Percentiles rank a stretch among this genome's conserved stretches.
Evolutionary conservation across 352 stramenopile species (phyloP).

Genomic region (Globisporangium radiosum): DNA sequence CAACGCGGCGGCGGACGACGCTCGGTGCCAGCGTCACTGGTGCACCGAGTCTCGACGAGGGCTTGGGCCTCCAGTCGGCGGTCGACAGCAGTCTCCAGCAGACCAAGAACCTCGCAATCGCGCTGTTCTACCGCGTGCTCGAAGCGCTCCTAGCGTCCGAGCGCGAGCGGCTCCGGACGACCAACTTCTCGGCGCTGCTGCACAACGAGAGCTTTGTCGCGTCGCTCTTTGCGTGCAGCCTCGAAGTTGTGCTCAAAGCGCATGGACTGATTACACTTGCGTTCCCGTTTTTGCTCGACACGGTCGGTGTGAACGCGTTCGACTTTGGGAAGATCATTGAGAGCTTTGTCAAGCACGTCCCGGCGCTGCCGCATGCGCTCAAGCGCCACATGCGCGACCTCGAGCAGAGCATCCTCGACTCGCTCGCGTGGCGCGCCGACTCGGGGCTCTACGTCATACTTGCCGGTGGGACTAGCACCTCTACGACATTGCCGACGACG

Average conservation of each 20-base stretch:
- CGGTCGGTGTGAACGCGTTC: slow-evolving; percentile 72
- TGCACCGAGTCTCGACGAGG: slow-evolving; percentile 8
- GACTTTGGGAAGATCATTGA: slow-evolving; percentile 85
- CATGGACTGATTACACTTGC: slow-evolving; percentile 82
- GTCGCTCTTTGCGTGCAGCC: slow-evolving; percentile 75
- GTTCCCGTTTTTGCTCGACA: slow-evolving; percentile 75
- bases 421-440: slow-evolving; percentile 59
- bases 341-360: slow-evolving; percentile 82
- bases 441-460: slow-evolving; percentile 71
- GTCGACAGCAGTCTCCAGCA: slow-evolving; percentile 77
- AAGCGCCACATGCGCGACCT: slow-evolving; percentile 85
- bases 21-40: neutral
- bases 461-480: slow-evolving; percentile 6
- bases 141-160: slow-evolving; percentile 71
- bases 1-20: slow-evolving; percentile 21
- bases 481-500: neutral
- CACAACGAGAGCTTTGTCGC: slow-evolving; percentile 78
- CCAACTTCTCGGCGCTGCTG: slow-evolving; percentile 73
- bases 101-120: slow-evolving; percentile 52
- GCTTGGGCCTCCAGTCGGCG: slow-evolving; percentile 22
- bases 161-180: slow-evolving; percentile 50
- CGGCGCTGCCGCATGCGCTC: slow-evolving; percentile 58
- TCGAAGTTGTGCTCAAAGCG: slow-evolving; percentile 80
- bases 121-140: slow-evolving; percentile 79
- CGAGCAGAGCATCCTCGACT: slow-evolving; percentile 80